Base-by-base conservation (phyloP, 2,329 filamentous ascomycete genomes). In the Beauveria scarabaeidicola region DNA sequence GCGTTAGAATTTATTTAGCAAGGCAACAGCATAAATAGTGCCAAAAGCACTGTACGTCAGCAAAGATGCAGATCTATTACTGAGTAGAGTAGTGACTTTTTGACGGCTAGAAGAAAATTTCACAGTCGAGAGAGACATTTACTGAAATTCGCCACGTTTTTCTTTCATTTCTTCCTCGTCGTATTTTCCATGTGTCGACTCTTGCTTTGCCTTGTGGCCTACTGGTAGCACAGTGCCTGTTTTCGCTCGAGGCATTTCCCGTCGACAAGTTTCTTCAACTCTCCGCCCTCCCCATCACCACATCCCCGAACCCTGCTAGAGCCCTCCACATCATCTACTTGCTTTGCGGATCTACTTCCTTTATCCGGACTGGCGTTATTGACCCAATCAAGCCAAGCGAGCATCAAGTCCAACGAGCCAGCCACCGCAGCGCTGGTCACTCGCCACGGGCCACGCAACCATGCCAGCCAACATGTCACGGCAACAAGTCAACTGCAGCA, bases 271-370 rank as follows among this genome's bases (percentile, higher is more conserved):
- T 36, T 36, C 5, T 36, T 10, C 32, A 36, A 36, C 32, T 15
- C 32, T 13, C 32, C 11, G 32, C 13, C 11, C 44, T 43, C 23
- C 13, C 46, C 55, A 43, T 41, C 46, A 51, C 36, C 55, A 29
- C 46, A 23, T 58, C 55, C 44, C 55, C 55, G 55, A 58, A 51
- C 44, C 54, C 54, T 57, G 54, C 54, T 48, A 51, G 46, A 58
- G 36, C 55, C 55, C 32, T 51, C 55, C 55, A 58, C 55, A 41
- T 57, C 46, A 58, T 58, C 55, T 32, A 13, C 55, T 36, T 36
- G 32, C 32, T 32, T 11, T 50, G 36, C 55, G 55, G 46, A 51
- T 58, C 55, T 29, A n/a, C 23, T 38, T 47, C 29, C 55, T 47
- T 44, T 19, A 51, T 58, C 36, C 15, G 46, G 44, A 32, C 32